Percentiles rank a stretch among this genome's conserved stretches.
These are phyloP conservation scores for Metschnikowia koreensis DNA, from an alignment of 805 yeast species.

Conservation along the genomic window DNA sequence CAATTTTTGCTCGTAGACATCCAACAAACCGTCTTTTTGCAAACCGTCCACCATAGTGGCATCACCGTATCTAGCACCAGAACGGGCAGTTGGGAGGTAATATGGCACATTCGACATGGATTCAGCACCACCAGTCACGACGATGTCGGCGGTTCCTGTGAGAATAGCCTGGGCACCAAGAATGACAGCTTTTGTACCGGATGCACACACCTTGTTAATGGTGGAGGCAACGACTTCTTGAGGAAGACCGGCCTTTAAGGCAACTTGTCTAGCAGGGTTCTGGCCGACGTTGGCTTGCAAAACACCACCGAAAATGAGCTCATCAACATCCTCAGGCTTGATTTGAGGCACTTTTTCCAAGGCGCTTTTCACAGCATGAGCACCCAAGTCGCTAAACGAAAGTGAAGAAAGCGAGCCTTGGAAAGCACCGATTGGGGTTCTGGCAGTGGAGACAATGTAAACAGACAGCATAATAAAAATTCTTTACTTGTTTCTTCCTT, in stretches of 20 bases:
- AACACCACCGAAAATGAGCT: constrained; percentile 90
- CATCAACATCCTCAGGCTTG: constrained; percentile 77
- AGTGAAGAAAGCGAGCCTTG: constrained; percentile 79
- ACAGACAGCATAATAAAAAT: constrained; percentile 40
- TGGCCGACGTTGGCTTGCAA: constrained; percentile 93
- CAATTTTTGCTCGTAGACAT: constrained; percentile 81
- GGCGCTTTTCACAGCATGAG: constrained; percentile 89
- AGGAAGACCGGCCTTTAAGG: constrained; percentile 82
- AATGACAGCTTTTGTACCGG: constrained; percentile 90
- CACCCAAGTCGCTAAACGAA: constrained; percentile 81
- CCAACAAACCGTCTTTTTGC: constrained; percentile 88
- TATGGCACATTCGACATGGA: constrained; percentile 96
- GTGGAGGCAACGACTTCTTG: constrained; percentile 82
- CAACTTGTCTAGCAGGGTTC: constrained; percentile 98
- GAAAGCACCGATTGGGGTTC: constrained; percentile 96
- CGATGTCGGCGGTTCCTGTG: constrained; percentile 87
- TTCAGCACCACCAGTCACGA: constrained; percentile 97
- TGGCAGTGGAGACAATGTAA: constrained; percentile 85
- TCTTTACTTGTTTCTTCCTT: background rate
- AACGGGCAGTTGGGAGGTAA: constrained; percentile 81
- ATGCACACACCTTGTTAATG: constrained; percentile 95
- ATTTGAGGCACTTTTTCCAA: constrained; percentile 78
- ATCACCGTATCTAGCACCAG: constrained; percentile 90
- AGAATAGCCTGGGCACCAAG: constrained; percentile 86
- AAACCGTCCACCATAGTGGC: constrained; percentile 78